phyloP scores from a whole-genome alignment of 345 rosid species.

The Zanthoxylum bungeanum region DNA sequence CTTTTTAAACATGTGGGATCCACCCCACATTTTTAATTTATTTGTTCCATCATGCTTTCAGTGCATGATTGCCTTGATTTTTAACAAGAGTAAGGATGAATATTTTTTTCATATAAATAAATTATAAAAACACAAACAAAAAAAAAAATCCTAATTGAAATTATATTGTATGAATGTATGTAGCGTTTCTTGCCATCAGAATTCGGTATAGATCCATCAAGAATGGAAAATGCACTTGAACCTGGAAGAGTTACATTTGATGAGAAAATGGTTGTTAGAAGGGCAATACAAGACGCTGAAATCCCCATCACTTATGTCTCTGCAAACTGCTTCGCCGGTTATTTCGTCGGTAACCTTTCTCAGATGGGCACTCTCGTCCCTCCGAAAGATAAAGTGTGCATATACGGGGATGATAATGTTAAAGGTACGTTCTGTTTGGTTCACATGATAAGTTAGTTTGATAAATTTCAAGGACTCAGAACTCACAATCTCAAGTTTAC shows the following conservation, averaged over 20 bases:
- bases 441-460: neutral
- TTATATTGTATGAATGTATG: neutral
- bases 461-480: too few species aligned
- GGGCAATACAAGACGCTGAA: conserved; percentile 66
- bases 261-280: conserved; percentile 73
- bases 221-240: conserved; percentile 68
- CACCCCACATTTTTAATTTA: too few species aligned
- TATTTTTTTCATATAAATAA: too few species aligned
- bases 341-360: conserved; percentile 66
- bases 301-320: conserved; percentile 74
- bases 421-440: conserved; percentile 51
- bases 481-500: too few species aligned
- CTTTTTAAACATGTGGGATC: too few species aligned
- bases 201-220: conserved; percentile 81
- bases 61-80: too few species aligned
- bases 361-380: conserved; percentile 64
- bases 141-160: neutral
- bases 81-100: too few species aligned
- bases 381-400: conserved; percentile 41
- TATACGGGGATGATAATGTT: conserved; percentile 72
- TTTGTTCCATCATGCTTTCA: too few species aligned
- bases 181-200: conserved; percentile 89
- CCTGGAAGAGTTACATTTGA: conserved; percentile 83
- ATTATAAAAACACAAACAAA: too few species aligned
- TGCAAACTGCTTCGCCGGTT: conserved; percentile 78